A percentile compares a stretch with the other conserved stretches of the same genome.
Evolutionary conservation across 2,329 filamentous ascomycete genomes (phyloP).

Genomic region (Lachnellula willkommii): DNA sequence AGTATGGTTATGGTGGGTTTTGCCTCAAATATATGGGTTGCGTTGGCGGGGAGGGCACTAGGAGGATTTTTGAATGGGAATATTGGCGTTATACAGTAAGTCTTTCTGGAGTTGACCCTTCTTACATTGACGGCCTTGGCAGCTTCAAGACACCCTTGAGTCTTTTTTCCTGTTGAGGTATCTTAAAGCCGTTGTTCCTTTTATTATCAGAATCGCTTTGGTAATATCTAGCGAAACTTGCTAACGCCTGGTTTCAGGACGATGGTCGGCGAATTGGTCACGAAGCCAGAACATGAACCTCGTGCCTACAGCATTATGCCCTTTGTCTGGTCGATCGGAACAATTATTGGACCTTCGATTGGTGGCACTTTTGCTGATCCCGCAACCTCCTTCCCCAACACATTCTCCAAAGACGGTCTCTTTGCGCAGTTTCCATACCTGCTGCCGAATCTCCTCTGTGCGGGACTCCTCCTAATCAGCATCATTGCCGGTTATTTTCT

Average conservation of each 20-base stretch:
- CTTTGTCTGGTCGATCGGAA: conserved; percentile 88
- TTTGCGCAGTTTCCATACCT: conserved; percentile 82
- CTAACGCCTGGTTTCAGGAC: conserved; percentile 49
- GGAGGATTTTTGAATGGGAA: conserved; percentile 87
- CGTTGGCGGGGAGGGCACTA: conserved; percentile 67
- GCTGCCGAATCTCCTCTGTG: conserved; percentile 83
- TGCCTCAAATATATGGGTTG: conserved; percentile 77
- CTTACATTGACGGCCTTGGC: too few species aligned
- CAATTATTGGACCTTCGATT: conserved; percentile 82
- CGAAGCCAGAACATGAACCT: conserved; percentile 78
- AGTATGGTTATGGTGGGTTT: conserved; percentile 81
- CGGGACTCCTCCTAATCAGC: conserved; percentile 66
- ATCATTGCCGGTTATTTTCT: conserved; percentile 76
- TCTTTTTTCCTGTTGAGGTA: too few species aligned
- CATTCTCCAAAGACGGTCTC: conserved; percentile 62
- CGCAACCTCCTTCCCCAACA: conserved; percentile 62
- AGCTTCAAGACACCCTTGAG: too few species aligned
- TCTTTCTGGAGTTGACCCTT: background rate
- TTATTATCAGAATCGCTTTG: background rate
- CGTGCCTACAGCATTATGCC: conserved; percentile 89
- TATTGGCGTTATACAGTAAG: conserved; percentile 64
- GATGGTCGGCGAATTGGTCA: conserved; percentile 86
- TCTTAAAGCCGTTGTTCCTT: background rate
- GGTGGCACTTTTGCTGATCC: conserved; percentile 84
- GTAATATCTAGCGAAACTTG: background rate